Base-by-base conservation (phyloP, 2,329 filamentous ascomycete species). In the Colletotrichum limetticola region DNA sequence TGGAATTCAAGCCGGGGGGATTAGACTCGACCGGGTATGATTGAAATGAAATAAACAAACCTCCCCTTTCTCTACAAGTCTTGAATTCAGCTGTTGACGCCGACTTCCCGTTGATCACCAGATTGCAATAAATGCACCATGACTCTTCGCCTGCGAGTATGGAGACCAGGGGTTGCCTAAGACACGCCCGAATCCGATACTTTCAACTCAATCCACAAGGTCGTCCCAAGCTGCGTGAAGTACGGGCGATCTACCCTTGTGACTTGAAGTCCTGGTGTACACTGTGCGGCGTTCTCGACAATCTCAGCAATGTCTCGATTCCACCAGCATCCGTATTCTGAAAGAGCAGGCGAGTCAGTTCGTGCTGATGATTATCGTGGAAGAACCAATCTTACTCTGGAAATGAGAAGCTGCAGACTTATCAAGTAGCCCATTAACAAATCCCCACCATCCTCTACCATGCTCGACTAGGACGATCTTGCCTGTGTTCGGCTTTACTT, bases 261-360 rank as follows among this genome's bases (percentile, higher is more conserved):
- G 53, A 92, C 82, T 78, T 91, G 87, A 62, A 92, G 81, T 2
- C 89, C 89, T 0, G 88, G 88, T 4, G 88, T 83, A 62, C 78
- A 78, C 63, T 76, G 74, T 24, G 82, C 82, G 35, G 89, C 90
- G 72, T 86, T 84, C 66, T 85, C 81, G 9, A 92, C 85, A 35
- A 92, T 84, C 42, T 77, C 81, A 76, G 88, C 86, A 72, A 92
- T 87, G 77, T 92, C 90, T 65, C 91, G 84, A 81, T 92, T 92
- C 90, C 90, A 92, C 91, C 91, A 92, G 82, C 91, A 92, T 3
- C 91, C 91, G 77, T 89, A 92, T 76, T 87, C 52, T 65, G 8
- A 22, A 5, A 5, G 42, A 26, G 22, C 3, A 19, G 28, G 9
- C 22, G n/a, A n/a, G 19, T 63, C 32, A 53, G 52, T 8, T 52